Conservation (phyloP, 805 yeast species). For the Yarrowia alimentaria region DNA sequence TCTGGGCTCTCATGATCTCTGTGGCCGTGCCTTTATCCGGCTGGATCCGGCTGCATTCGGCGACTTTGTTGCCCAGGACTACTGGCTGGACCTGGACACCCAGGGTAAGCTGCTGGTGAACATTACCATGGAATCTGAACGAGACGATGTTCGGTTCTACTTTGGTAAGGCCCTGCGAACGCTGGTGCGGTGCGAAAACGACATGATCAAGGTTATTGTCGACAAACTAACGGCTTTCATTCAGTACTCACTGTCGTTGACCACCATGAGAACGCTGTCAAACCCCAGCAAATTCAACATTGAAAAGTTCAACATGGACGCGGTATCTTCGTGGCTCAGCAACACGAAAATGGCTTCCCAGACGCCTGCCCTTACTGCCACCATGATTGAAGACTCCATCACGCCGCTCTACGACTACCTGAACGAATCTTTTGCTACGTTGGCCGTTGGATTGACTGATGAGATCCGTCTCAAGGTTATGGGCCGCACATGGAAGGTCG, state of each 20-base stretch:
- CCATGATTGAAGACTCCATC: conserved; percentile 59
- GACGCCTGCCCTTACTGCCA: conserved; percentile 31
- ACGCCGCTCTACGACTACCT: conserved; percentile 72
- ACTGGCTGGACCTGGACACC: conserved; percentile 57
- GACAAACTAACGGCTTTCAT: conserved; percentile 69
- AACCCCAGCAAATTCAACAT: conserved; percentile 18
- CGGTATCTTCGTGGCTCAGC: conserved; percentile 41
- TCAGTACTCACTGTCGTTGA: conserved; percentile 54
- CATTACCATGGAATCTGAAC: conserved; percentile 75
- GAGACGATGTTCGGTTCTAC: conserved; percentile 74
- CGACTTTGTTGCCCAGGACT: conserved; percentile 64
- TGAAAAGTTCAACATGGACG: conserved; percentile 33
- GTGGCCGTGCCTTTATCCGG: conserved; percentile 62
- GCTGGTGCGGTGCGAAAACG: conserved; percentile 60
- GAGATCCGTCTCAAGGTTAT: conserved; percentile 61
- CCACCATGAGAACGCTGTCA: conserved; percentile 52
- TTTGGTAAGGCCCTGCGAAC: conserved; percentile 73
- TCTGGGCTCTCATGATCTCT: conserved; percentile 55
- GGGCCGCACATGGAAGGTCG: conserved; percentile 77
- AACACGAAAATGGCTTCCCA: conserved; percentile 31
- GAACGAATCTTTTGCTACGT: conserved; percentile 61
- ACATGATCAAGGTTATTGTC: conserved; percentile 66
- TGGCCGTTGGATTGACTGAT: conserved; percentile 58
- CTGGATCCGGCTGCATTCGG: conserved; percentile 62
- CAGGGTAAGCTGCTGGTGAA: conserved; percentile 68